These are phyloP conservation scores for Mrakia blollopis DNA, from an alignment of 768 basidiomycete species.

Conservation along the genomic window DNA sequence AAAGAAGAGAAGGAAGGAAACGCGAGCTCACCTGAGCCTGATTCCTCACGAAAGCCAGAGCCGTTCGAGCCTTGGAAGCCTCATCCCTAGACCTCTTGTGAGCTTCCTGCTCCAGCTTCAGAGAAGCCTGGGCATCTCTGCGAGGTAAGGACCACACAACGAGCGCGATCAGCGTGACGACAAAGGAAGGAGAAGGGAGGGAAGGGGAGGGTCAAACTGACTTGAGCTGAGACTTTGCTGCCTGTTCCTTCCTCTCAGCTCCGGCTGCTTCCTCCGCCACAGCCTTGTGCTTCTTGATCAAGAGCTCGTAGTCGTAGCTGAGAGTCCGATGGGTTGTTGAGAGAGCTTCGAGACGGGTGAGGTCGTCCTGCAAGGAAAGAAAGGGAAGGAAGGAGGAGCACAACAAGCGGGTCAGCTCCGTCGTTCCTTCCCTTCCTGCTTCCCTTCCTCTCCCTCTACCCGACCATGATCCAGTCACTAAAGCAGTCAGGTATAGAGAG, in stretches of 20 bases:
- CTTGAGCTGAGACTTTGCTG: slow-evolving; percentile 67
- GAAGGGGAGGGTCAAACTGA: slow-evolving; percentile 47
- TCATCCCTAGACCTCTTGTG: slow-evolving; percentile 34
- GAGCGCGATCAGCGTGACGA: neutral
- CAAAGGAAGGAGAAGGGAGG: neutral
- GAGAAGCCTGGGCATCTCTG: slow-evolving; percentile 28
- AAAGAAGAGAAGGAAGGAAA: neutral
- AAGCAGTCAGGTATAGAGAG: neutral
- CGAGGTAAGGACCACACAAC: neutral
- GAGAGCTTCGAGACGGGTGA: slow-evolving; percentile 70
- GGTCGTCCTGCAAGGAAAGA: slow-evolving; percentile 55
- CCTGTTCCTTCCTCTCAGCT: slow-evolving; percentile 71
- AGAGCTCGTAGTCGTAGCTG: slow-evolving; percentile 73
- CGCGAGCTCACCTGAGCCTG: slow-evolving; percentile 35
- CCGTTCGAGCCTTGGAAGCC: slow-evolving; percentile 32
- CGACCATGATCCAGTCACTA: neutral
- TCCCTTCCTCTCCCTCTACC: neutral
- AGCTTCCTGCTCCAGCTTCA: slow-evolving; percentile 34
- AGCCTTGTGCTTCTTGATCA: slow-evolving; percentile 59
- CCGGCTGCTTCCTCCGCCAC: slow-evolving; percentile 60
- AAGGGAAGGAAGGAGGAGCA: too few relatives aligned
- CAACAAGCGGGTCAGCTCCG: neutral
- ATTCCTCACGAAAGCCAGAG: slow-evolving; percentile 35
- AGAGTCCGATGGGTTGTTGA: slow-evolving; percentile 69
- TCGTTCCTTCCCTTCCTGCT: neutral